Percentiles rank a stretch among this genome's conserved stretches.
Evolutionary conservation across 306 rosid species (phyloP).

Genomic region (Hippophae rhamnoides): DNA sequence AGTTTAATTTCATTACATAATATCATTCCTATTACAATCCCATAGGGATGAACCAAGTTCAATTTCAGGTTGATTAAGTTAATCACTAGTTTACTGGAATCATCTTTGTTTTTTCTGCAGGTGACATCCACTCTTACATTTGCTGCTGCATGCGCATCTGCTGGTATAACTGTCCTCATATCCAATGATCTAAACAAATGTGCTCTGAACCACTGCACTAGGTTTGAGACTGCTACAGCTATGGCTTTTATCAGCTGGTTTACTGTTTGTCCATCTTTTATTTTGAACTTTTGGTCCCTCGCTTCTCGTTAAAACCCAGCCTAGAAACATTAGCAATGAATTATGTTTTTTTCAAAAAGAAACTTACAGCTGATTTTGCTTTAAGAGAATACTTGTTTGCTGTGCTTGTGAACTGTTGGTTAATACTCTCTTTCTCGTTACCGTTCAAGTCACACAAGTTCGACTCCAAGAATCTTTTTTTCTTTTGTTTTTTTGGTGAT

Average conservation of each 20-base stretch:
- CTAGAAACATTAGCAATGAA: too few species aligned
- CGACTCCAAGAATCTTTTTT: too few species aligned
- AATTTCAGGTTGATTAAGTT: not conserved
- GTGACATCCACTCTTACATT: conserved; percentile 70
- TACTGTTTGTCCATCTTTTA: conserved; percentile 63
- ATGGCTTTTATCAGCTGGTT: conserved; percentile 90
- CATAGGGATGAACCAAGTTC: not conserved
- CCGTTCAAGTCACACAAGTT: too few species aligned
- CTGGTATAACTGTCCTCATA: conserved; percentile 86
- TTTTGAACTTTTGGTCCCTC: conserved; percentile 73
- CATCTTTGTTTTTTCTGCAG: conserved; percentile 29
- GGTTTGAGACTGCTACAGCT: conserved; percentile 77
- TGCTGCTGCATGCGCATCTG: conserved; percentile 95
- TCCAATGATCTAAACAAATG: conserved; percentile 72
- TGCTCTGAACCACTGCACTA: conserved; percentile 50
- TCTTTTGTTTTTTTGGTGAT: too few species aligned
- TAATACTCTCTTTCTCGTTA: too few species aligned
- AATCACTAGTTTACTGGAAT: too few species aligned
- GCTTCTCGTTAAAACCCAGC: conserved; percentile 36
- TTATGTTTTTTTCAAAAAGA: too few species aligned
- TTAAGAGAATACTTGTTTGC: too few species aligned
- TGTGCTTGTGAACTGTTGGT: too few species aligned
- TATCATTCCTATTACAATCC: not conserved
- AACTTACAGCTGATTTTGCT: too few species aligned
- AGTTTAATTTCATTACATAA: too few species aligned